These are phyloP conservation scores for Panellus pusillus DNA, from an alignment of 768 basidiomycete species.

Conservation along the genomic window DNA sequence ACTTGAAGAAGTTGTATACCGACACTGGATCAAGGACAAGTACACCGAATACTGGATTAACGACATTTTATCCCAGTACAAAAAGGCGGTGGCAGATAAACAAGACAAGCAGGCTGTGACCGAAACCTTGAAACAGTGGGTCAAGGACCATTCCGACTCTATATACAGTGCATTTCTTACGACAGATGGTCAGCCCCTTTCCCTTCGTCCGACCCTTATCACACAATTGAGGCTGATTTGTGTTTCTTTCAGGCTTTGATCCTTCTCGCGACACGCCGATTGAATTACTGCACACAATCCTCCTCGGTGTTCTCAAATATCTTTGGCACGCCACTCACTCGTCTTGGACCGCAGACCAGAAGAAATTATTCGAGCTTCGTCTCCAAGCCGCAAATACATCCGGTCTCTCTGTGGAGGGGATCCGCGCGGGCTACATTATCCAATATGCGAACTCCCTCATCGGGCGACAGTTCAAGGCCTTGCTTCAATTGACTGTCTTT, in stretches of 20 bases:
- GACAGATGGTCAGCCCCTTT: constrained; percentile 11
- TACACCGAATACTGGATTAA: no score
- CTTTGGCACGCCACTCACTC: no score
- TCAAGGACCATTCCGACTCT: not conserved
- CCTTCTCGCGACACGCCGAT: no score
- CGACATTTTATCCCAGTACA: constrained; percentile 12
- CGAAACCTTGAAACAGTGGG: no score
- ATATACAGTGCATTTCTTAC: constrained; percentile 17
- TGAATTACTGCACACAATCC: no score
- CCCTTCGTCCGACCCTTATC: constrained; percentile 1
- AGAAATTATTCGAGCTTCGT: no score
- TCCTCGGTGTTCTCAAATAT: no score
- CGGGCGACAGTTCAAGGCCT: no score
- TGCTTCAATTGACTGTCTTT: constrained; percentile 37
- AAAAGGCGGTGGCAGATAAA: constrained; percentile 10
- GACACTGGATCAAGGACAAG: constrained; percentile 26
- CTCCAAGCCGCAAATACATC: constrained; percentile 31
- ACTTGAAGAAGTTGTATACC: constrained; percentile 2
- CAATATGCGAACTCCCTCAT: constrained; percentile 44
- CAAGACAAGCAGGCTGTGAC: not conserved
- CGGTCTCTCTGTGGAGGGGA: constrained; percentile 31
- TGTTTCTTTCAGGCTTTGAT: constrained; percentile 24
- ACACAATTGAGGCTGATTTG: constrained; percentile 16
- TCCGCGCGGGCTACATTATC: constrained; percentile 42
- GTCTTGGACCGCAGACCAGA: no score